Evolutionary conservation across 1,139 yeast species (phyloP), one percentile per base, ranked within the genome.

Genomic region (Saccharomycopsis hybrid): DNA sequence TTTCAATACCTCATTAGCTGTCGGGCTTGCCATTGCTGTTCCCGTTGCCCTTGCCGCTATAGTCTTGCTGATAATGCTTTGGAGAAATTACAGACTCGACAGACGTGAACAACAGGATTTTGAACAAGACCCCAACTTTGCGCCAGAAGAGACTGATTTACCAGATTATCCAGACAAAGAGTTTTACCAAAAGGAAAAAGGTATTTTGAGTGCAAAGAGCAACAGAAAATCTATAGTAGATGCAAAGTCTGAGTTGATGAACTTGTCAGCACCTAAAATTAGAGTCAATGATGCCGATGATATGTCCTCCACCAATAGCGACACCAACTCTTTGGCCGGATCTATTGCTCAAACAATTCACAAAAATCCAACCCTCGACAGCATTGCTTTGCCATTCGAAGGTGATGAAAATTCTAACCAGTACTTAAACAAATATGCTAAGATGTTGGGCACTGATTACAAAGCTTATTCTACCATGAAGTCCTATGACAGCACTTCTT

Each of bases 91-190:
- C 60, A 69, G 77, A 53, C 80, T 77, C 59, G 78, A 78, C 54
- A 81, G 78, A 61, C 77, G 74, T 59, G 75, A 71, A 56, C 67
- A 46, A 18, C 18, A 69, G 63, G 56, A 78, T 80, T 56, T 65
- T 72, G 48, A 71, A 76, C 63, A 79, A 56, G 90, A 84, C 63
- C 90, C 92, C 1, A 90, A 84, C 60, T 84, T 84, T 60, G 84
- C 82, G 59, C 89, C 87, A 32, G 90, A 84, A 57, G 82, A 82
- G 44, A 85, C 88, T 3, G 78, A 80, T 5, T 67, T 85, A 52
- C 89, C 89, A 1, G 85, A 81, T 58, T 76, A 75, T 58, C 81
- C 83, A 5, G 46, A 56, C 43, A 29, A 27, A 28, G 47, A 43
- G 44, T 31, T 43, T 42, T 11, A 47, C 29, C 11, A 32, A 37